Conservation (phyloP, 2,329 filamentous ascomycete genomes). For the Ambrosiella xylebori region DNA sequence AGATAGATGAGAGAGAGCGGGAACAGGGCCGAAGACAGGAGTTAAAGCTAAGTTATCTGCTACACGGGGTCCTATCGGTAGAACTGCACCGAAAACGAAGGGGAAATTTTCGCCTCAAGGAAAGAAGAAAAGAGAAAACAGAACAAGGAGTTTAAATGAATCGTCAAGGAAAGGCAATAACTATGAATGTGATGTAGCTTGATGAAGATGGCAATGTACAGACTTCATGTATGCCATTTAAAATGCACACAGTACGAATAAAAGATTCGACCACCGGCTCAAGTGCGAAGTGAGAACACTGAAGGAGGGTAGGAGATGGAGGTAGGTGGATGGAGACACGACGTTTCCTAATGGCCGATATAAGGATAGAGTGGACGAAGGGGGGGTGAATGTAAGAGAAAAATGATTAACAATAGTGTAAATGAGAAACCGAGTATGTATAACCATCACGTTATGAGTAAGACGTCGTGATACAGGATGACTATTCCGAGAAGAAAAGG, state of each 20-base stretch:
- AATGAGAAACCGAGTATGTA: not conserved
- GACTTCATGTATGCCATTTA: not conserved
- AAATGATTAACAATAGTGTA: not conserved
- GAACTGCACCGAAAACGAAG: not conserved
- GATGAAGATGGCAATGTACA: not conserved
- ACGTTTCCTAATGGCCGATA: not conserved
- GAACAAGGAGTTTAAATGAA: not conserved
- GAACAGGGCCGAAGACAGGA: not conserved
- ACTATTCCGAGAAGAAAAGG: not conserved
- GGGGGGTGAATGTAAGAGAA: not conserved
- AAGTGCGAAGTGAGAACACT: not conserved
- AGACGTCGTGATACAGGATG: not conserved
- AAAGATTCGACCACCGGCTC: not conserved
- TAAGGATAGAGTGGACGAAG: not conserved
- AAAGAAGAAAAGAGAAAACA: not conserved
- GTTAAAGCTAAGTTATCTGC: not conserved
- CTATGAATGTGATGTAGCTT: not conserved
- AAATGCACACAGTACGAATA: not conserved
- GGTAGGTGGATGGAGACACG: not conserved
- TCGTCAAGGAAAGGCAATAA: not conserved
- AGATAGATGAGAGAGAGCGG: not conserved
- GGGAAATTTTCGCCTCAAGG: not conserved
- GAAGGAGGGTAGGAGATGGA: not conserved
- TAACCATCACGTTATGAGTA: not conserved
- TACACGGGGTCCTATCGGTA: no score